Conservation (phyloP, 2,329 filamentous ascomycete species). For the Juglanconis juglandina region DNA sequence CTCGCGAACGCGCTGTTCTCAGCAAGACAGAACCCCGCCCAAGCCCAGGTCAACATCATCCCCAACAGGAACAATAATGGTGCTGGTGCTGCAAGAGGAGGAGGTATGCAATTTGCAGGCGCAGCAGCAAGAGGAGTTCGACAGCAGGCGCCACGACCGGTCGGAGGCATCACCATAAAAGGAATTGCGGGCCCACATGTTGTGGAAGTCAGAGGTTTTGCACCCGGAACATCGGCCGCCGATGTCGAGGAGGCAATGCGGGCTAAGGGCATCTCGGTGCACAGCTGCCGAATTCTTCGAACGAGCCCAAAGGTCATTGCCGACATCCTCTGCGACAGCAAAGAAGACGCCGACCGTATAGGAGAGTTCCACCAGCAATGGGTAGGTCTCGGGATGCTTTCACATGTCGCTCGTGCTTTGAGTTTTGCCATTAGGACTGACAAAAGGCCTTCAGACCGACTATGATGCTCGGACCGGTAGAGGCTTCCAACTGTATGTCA, state of each 20-base stretch:
- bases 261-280: conserved; percentile 67
- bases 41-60: conserved; percentile 32
- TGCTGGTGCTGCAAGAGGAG: conserved; percentile 2
- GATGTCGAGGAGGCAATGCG: conserved; percentile 81
- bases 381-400: conserved; percentile 43
- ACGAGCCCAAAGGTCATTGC: conserved; percentile 69
- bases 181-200: conserved; percentile 70
- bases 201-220: conserved; percentile 78
- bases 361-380: conserved; percentile 78
- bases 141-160: conserved; percentile 29
- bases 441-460: conserved; percentile 3
- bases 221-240: conserved; percentile 73
- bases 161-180: conserved; percentile 62
- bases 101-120: conserved; percentile 15
- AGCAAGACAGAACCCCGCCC: conserved; percentile 34
- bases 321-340: conserved; percentile 71
- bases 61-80: conserved; percentile 20
- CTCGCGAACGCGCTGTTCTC: conserved; percentile 34
- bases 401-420: background rate
- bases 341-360: conserved; percentile 69
- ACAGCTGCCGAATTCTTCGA: conserved; percentile 65
- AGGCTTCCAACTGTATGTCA: conserved; percentile 1
- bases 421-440: background rate
- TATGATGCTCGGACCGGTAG: conserved; percentile 25
- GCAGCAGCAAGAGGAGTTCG: conserved; percentile 8